Evolutionary conservation across 192 early-diverging fungal genomes (phyloP).

Genomic region (Rhizophlyctis rosea): DNA sequence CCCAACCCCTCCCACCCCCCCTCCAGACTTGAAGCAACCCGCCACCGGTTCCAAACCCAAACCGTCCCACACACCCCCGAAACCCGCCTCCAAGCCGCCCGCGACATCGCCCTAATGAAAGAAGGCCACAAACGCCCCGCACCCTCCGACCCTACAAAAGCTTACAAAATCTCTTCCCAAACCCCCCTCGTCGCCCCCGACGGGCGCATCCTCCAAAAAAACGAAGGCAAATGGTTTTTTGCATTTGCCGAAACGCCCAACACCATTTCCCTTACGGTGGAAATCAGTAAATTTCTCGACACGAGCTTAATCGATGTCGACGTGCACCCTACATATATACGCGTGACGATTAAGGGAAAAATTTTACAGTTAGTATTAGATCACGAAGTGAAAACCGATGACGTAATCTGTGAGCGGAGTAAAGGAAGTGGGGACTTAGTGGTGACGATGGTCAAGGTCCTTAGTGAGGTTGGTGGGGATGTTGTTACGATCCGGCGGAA

Average conservation of each 20-base stretch:
- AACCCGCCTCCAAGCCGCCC: conserved; percentile 47
- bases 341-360: conserved; percentile 51
- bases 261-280: conserved; percentile 36
- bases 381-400: conserved; percentile 34
- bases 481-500: conserved; percentile 12
- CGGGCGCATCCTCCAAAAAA: conserved; percentile 51
- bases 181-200: conserved; percentile 22
- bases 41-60: conserved; percentile 42
- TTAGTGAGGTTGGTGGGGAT: conserved; percentile 11
- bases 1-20: neutral
- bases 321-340: conserved; percentile 35
- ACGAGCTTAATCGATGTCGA: conserved; percentile 52
- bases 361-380: conserved; percentile 50
- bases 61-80: conserved; percentile 47
- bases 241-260: conserved; percentile 21
- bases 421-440: conserved; percentile 40
- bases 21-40: conserved; percentile 29
- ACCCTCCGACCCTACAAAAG: too few relatives aligned
- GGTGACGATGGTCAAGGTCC: conserved; percentile 44
- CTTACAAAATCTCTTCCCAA: conserved; percentile 19
- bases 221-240: conserved; percentile 54
- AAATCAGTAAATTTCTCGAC: conserved; percentile 52
- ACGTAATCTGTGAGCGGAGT: conserved; percentile 48
- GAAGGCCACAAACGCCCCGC: conserved; percentile 18
- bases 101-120: conserved; percentile 44